A percentile compares a stretch with the other conserved stretches of the same genome.
phyloP scores from a whole-genome alignment of 2,329 filamentous ascomycete genomes.

The Penicillium olsonii region DNA sequence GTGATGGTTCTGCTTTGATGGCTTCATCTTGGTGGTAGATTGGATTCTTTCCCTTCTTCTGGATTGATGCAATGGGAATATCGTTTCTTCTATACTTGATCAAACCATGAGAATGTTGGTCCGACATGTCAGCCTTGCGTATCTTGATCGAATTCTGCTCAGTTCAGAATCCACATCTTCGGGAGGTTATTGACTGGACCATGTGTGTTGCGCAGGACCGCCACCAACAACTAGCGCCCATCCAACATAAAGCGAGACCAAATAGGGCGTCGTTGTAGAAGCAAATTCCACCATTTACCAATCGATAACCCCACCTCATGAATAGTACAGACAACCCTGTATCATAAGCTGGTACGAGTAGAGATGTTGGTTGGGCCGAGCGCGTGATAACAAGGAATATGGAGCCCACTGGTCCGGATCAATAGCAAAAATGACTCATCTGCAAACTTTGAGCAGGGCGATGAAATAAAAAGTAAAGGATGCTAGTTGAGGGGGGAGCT shows the following conservation, averaged over 20 bases:
- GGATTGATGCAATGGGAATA: constrained; percentile 1
- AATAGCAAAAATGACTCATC: background rate
- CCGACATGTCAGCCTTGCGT: background rate
- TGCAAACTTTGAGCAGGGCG: background rate
- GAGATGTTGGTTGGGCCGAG: background rate
- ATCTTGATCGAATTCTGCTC: background rate
- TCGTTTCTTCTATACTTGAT: constrained; percentile 2
- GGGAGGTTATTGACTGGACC: constrained; percentile 1
- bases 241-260: background rate
- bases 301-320: background rate
- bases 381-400: background rate
- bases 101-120: background rate
- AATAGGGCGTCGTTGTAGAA: background rate
- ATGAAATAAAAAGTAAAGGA: background rate
- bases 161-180: background rate
- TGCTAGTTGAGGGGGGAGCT: background rate
- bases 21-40: background rate
- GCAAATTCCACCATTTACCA: background rate
- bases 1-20: constrained; percentile 32
- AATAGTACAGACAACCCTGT: background rate
- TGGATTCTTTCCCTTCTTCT: background rate
- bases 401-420: background rate
- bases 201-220: background rate
- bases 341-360: background rate
- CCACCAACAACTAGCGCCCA: background rate